These are phyloP conservation scores for Gillenia trifoliata DNA, from an alignment of 306 rosid species.

Conservation along the genomic window DNA sequence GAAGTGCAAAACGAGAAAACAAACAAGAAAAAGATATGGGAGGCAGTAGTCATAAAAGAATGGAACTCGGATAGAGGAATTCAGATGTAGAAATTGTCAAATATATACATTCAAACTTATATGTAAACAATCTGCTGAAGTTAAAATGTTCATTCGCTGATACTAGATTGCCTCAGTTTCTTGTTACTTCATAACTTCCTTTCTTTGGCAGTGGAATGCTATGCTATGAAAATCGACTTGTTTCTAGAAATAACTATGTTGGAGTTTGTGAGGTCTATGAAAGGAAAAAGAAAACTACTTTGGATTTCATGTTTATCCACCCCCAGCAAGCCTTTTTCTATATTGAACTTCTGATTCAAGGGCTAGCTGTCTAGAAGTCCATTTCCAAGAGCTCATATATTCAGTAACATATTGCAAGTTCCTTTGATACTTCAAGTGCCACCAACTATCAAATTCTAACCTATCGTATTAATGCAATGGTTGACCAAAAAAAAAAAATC, in stretches of 20 bases:
- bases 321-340: not conserved
- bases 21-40: not conserved
- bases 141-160: not conserved
- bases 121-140: not conserved
- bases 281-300: not conserved
- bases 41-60: not conserved
- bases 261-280: not conserved
- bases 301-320: not conserved
- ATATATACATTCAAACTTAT: not conserved
- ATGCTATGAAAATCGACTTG: not conserved
- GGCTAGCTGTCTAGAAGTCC: not conserved
- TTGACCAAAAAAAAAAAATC: not conserved
- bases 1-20: not conserved
- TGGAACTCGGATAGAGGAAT: not conserved
- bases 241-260: not conserved
- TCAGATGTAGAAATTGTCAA: not conserved
- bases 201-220: not conserved
- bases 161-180: not conserved
- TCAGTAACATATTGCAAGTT: not conserved
- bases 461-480: not conserved
- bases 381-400: not conserved
- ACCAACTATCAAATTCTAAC: not conserved
- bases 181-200: not conserved
- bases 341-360: not conserved
- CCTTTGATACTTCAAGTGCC: not conserved